Percentiles rank a stretch among this genome's conserved stretches.
These are phyloP conservation scores for Arthromyces matolae DNA, from an alignment of 768 basidiomycete species.

Conservation along the genomic window DNA sequence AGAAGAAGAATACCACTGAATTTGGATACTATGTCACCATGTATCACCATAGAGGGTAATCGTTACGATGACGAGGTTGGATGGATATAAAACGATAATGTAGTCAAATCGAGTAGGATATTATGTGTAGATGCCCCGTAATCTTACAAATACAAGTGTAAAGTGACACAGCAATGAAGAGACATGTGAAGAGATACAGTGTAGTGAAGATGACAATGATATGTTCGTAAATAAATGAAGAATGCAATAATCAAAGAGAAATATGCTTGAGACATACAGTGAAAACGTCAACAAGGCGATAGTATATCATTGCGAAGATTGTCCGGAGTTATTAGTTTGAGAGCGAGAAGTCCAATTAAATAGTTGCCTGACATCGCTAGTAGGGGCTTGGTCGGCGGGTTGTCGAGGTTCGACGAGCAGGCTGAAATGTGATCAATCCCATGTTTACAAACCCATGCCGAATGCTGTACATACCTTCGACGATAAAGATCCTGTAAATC, in stretches of 20 bases:
- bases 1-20: conserved; percentile 31
- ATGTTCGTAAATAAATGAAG: conserved; percentile 13
- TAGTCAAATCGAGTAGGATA: conserved; percentile 10
- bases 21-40: conserved; percentile 51
- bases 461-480: conserved; percentile 66
- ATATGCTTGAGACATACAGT: conserved; percentile 14
- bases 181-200: conserved; percentile 10
- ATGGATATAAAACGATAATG: neutral
- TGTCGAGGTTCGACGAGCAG: conserved; percentile 82
- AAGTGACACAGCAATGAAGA: conserved; percentile 20
- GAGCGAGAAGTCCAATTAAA: conserved; percentile 78
- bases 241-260: conserved; percentile 16
- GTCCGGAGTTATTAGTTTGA: conserved; percentile 31
- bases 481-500: conserved; percentile 84
- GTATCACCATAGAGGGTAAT: conserved; percentile 26
- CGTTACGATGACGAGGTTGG: neutral
- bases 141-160: conserved; percentile 16
- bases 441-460: conserved; percentile 25
- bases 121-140: conserved; percentile 17
- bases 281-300: conserved; percentile 28
- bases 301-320: conserved; percentile 35
- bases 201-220: conserved; percentile 15
- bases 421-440: conserved; percentile 33
- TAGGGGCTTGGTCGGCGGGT: conserved; percentile 62
- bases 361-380: conserved; percentile 70